Percentiles rank a stretch among this genome's conserved stretches.
These are phyloP conservation scores for Blastocystis sp. DNA, from an alignment of 352 stramenopile species.

Conservation along the genomic window DNA sequence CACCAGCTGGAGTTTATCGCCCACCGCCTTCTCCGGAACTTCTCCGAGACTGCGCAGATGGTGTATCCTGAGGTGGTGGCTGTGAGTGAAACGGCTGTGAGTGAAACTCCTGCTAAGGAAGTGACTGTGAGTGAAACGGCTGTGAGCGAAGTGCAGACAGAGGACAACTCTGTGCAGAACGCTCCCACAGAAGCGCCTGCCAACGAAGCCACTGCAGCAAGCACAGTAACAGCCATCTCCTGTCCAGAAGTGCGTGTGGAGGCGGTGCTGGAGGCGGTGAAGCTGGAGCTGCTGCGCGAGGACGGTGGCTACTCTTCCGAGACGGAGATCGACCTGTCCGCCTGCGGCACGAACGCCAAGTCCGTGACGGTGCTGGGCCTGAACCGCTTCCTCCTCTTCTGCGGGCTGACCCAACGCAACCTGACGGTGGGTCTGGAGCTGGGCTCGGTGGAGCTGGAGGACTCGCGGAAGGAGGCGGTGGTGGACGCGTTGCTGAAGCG, in stretches of 20 bases:
- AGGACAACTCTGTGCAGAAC: not conserved
- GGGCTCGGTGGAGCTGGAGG: not conserved
- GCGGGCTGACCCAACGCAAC: not conserved
- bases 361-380: constrained; percentile 17
- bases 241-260: not conserved
- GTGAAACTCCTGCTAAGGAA: not conserved
- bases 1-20: constrained; percentile 16
- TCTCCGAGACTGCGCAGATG: not conserved
- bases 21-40: constrained; percentile 24
- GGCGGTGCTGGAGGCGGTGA: not conserved
- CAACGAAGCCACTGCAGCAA: not conserved
- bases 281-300: constrained; percentile 22
- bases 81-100: not conserved
- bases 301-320: constrained; percentile 43
- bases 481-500: not conserved
- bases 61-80: not conserved
- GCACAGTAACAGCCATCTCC: not conserved
- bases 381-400: not conserved
- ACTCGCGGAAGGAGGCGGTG: constrained; percentile 15
- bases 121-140: not conserved
- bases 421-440: not conserved
- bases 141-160: not conserved
- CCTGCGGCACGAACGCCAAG: not conserved
- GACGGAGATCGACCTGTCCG: not conserved
- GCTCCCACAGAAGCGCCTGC: not conserved